Conservation (phyloP, 2,329 filamentous ascomycete genomes). For the Aspergillus intermedius region DNA sequence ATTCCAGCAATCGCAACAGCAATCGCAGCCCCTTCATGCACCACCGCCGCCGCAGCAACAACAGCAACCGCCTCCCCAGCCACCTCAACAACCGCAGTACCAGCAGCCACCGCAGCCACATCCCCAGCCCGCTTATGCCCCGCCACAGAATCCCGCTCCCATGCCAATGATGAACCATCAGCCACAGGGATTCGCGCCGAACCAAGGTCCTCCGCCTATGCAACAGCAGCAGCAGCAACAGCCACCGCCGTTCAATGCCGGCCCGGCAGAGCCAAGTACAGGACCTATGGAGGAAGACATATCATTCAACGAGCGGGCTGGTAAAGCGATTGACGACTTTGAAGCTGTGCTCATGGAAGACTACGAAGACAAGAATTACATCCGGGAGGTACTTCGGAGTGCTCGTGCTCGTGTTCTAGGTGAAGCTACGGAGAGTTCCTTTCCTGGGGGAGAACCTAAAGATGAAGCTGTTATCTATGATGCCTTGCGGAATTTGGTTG, state of each 20-base stretch:
- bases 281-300: slow-evolving; percentile 22
- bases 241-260: slow-evolving; percentile 10
- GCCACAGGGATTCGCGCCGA: slow-evolving; percentile 9
- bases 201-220: slow-evolving; percentile 3
- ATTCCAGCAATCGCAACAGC: slow-evolving; percentile 24
- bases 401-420: slow-evolving; percentile 36
- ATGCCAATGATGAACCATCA: slow-evolving; percentile 5
- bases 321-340: slow-evolving; percentile 41
- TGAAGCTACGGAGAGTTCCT: slow-evolving; percentile 35
- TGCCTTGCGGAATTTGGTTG: slow-evolving; percentile 34
- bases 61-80: slow-evolving; percentile 4
- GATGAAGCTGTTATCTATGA: slow-evolving; percentile 39
- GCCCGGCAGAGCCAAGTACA: slow-evolving; percentile 14
- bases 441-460: slow-evolving; percentile 38
- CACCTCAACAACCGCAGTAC: slow-evolving; percentile 15
- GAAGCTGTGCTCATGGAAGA: slow-evolving; percentile 40
- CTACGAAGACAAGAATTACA: slow-evolving; percentile 41
- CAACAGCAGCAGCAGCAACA: slow-evolving; percentile 2
- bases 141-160: slow-evolving; percentile 7
- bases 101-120: slow-evolving; percentile 1
- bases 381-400: slow-evolving; percentile 38
- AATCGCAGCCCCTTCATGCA: slow-evolving; percentile 12
- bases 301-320: slow-evolving; percentile 35
- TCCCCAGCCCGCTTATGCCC: not conserved
- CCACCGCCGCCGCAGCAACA: slow-evolving; percentile 12